Conservation (phyloP, 169 alveolate species). For the Theileria equi region DNA sequence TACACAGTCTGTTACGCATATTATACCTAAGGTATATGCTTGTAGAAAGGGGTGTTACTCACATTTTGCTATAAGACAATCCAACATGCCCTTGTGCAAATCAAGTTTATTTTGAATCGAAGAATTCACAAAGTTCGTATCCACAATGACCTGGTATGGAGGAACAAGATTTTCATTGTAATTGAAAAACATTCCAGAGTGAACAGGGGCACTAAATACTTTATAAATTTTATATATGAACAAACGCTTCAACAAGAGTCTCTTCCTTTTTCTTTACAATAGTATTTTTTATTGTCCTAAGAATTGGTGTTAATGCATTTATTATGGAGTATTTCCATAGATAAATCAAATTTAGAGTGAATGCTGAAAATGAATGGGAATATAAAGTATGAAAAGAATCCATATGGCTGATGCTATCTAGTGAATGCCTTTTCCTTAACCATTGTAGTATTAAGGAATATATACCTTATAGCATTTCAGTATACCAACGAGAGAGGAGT, state of each 20-base stretch:
- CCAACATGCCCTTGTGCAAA: slow-evolving; percentile 92
- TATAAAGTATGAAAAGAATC: too few species aligned
- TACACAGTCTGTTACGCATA: slow-evolving; percentile 97
- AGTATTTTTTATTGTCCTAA: slow-evolving; percentile 19
- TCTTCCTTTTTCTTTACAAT: slow-evolving; percentile 1
- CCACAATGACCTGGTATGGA: slow-evolving; percentile 96
- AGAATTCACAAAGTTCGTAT: slow-evolving; percentile 98
- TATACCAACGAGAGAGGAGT: too few species aligned
- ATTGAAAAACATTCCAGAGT: slow-evolving; percentile 71
- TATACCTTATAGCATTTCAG: too few species aligned
- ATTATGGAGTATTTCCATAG: too few species aligned
- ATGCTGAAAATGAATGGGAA: too few species aligned
- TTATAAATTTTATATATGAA: neutral
- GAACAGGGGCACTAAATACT: slow-evolving; percentile 38
- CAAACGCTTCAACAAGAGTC: slow-evolving; percentile 32
- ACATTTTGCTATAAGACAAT: slow-evolving; percentile 95
- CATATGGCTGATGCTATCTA: too few species aligned
- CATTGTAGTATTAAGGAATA: too few species aligned
- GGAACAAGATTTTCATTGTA: slow-evolving; percentile 93
- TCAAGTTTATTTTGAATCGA: slow-evolving; percentile 97
- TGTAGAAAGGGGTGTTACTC: neutral
- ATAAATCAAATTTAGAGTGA: too few species aligned
- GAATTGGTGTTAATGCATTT: too few species aligned
- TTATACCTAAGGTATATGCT: slow-evolving; percentile 67
- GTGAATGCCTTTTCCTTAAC: too few species aligned